phyloP scores from a whole-genome alignment of 208 protist genomes.

The Leishmania braziliensis region DNA sequence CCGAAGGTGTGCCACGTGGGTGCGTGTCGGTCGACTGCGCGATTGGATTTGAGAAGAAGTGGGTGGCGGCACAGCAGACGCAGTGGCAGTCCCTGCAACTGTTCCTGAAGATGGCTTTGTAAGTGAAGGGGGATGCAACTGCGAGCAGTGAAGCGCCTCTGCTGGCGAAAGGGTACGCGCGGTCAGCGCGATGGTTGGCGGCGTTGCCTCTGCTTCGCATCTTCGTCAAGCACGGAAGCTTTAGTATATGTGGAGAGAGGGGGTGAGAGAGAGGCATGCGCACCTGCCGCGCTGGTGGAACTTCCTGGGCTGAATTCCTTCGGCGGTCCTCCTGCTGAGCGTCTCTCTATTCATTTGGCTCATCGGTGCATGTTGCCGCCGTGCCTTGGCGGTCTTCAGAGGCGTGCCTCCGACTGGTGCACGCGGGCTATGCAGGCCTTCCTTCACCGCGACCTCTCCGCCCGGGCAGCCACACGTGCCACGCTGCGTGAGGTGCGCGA shows the following conservation, averaged over 20 bases:
- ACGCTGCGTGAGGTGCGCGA: not conserved
- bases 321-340: not conserved
- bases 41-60: constrained; percentile 68
- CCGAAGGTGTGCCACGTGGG: constrained; percentile 23
- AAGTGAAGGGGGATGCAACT: not conserved
- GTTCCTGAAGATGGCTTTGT: constrained; percentile 36
- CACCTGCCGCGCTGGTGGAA: not conserved
- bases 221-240: not conserved
- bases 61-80: constrained; percentile 39
- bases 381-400: not conserved
- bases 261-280: not conserved
- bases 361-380: not conserved
- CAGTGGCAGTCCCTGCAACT: constrained; percentile 56
- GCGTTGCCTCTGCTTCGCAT: not conserved
- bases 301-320: not conserved
- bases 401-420: not conserved
- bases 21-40: constrained; percentile 77
- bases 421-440: not conserved
- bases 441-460: not conserved
- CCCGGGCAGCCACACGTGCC: not conserved
- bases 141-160: not conserved
- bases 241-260: not conserved
- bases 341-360: not conserved
- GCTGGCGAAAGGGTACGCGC: not conserved
- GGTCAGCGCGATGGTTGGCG: not conserved